Percentiles rank a stretch among this genome's conserved stretches.
phyloP scores from a whole-genome alignment of 1,284 basidiomycete genomes.

The Ustilago bromivora region DNA sequence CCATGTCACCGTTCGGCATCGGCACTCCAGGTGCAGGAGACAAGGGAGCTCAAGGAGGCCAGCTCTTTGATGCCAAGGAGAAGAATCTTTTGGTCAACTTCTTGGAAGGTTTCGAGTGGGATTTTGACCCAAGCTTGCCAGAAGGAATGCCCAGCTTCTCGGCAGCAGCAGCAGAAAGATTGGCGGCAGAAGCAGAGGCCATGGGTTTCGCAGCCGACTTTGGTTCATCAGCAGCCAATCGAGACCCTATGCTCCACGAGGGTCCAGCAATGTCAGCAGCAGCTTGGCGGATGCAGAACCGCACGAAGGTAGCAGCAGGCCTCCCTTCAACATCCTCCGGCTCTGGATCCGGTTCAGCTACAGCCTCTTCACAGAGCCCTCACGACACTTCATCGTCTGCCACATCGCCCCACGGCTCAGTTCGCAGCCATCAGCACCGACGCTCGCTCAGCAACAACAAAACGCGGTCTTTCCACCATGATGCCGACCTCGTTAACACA shows the following conservation, averaged over 20 bases:
- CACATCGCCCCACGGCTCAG: slow-evolving; percentile 48
- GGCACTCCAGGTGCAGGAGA: slow-evolving; percentile 32
- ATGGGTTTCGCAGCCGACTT: slow-evolving; percentile 38
- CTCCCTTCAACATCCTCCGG: slow-evolving; percentile 31
- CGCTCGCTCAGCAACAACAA: slow-evolving; percentile 43
- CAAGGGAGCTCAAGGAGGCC: slow-evolving; percentile 19
- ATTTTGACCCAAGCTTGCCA: slow-evolving; percentile 62
- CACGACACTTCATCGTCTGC: slow-evolving; percentile 50
- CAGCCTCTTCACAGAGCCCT: slow-evolving; percentile 46
- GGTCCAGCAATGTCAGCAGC: slow-evolving; percentile 32
- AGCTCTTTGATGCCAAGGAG: slow-evolving; percentile 60
- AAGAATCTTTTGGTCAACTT: slow-evolving; percentile 58
- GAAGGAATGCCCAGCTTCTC: slow-evolving; percentile 64
- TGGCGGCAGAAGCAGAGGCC: slow-evolving; percentile 38
- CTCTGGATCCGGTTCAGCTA: slow-evolving; percentile 50
- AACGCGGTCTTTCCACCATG: slow-evolving; percentile 36
- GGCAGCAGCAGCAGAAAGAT: slow-evolving; percentile 51
- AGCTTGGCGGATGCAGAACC: slow-evolving; percentile 38
- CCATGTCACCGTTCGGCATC: slow-evolving; percentile 42
- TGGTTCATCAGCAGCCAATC: slow-evolving; percentile 23
- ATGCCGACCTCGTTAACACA: slow-evolving; percentile 48
- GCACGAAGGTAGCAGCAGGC: slow-evolving; percentile 21
- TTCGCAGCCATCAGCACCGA: slow-evolving; percentile 28
- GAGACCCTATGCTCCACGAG: slow-evolving; percentile 40
- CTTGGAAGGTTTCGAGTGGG: slow-evolving; percentile 63